Base-by-base conservation (phyloP, 1,139 yeast genomes). In the Blastobotrys petasosporus region DNA sequence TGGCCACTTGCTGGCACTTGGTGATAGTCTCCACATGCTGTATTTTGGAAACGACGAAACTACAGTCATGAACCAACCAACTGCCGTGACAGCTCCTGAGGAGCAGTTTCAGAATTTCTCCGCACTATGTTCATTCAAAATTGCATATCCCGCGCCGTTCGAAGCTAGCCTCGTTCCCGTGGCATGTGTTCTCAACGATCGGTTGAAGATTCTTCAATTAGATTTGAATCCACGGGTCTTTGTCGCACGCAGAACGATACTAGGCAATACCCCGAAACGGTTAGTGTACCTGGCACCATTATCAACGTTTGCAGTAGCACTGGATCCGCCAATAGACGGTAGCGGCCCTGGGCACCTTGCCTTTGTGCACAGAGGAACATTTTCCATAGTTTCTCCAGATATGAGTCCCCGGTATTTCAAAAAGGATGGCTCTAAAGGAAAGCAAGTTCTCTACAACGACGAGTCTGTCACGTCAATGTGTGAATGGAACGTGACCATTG, bases 231-330 rank as follows among this genome's bases (percentile, higher is more conserved):
- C 25, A 4, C 25, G n/a, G 9, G 34, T 16, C 12, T 20, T 30
- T 29, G 11, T 15, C 25, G 4, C 5, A 10, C 25, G 23, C 13
- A 29, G 29, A 7, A 58, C 75, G 2, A 62, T 80, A 15, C 54
- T 75, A 1, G 68, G 69, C 0, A 71, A 67, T 17, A 55, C 69
- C 3, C 74, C 77, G 0, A 69, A 68, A 43, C 66, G 65, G 46
- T 38, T 73, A 38, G 49, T 62, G 4, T 71, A 65, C 48, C 43
- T 74, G 7, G 60, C 66, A 0, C 67, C 66, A 43, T 45, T 69
- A 12, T 54, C 63, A 1, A 48, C 66, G 0, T 76, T 77, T 58
- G 71, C 71, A 0, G 55, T 75, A 4, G 43, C 51, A 1, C 16
- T 47, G 28, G 42, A 39, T 5, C 37, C 49, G 15, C 31, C 40